Percentiles rank a stretch among this genome's conserved stretches.
Evolutionary conservation across 1,284 basidiomycete genomes (phyloP).

Genomic region (Kalmanozyma brasiliensis): DNA sequence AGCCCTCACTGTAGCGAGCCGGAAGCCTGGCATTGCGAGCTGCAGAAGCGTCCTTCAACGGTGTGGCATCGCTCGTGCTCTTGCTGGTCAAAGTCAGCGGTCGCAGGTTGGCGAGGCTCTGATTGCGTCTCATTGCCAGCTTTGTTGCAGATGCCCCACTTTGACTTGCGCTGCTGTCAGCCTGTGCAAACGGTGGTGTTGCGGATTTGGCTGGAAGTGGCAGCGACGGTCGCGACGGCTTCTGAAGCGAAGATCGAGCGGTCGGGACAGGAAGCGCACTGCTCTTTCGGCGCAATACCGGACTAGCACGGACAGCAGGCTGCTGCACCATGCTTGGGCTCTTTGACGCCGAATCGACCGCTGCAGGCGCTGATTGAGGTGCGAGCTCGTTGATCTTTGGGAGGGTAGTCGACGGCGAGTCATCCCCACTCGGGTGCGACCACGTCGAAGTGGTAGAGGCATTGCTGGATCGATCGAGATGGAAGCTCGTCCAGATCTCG

Average conservation of each 20-base stretch:
- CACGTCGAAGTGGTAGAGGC: slow-evolving; percentile 34
- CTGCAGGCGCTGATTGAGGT: neutral
- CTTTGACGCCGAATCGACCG: neutral
- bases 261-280: slow-evolving; percentile 19
- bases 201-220: slow-evolving; percentile 10
- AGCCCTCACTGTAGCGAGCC: slow-evolving; percentile 13
- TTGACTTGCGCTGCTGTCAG: neutral
- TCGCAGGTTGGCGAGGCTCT: slow-evolving; percentile 20
- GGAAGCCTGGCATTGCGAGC: neutral
- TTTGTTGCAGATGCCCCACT: neutral
- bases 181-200: neutral
- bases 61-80: neutral
- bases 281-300: slow-evolving; percentile 23
- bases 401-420: neutral
- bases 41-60: neutral
- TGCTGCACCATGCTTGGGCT: neutral
- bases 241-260: slow-evolving; percentile 1
- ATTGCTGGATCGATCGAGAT: slow-evolving; percentile 34
- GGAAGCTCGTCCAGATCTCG: slow-evolving; percentile 45
- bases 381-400: neutral
- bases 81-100: neutral
- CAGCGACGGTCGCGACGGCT: slow-evolving; percentile 14
- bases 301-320: slow-evolving; percentile 1
- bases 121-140: slow-evolving; percentile 10
- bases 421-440: slow-evolving; percentile 24